A percentile compares a stretch with the other conserved stretches of the same genome.
phyloP scores from a whole-genome alignment of 1,284 basidiomycete species.

The Leccinum variabile region DNA sequence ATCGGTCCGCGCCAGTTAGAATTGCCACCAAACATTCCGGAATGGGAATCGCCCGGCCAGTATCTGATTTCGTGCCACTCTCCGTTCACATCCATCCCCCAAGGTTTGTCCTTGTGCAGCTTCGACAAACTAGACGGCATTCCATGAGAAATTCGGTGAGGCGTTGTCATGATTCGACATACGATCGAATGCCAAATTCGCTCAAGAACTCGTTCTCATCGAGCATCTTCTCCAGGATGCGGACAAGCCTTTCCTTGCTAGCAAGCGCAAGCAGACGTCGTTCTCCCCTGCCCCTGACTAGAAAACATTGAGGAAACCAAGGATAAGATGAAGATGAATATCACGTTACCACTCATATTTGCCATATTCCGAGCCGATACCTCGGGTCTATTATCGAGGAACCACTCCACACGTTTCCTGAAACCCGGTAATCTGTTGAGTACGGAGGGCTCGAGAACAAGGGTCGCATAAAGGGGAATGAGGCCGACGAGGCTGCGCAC shows the following conservation, averaged over 20 bases:
- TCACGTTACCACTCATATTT: constrained; percentile 81
- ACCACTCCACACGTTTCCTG: constrained; percentile 99
- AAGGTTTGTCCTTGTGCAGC: constrained; percentile 89
- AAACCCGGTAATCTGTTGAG: constrained; percentile 94
- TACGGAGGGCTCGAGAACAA: constrained; percentile 88
- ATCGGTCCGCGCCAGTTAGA: constrained; percentile 94
- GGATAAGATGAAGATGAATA: background rate
- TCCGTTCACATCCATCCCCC: constrained; percentile 92
- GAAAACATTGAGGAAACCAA: constrained; percentile 13
- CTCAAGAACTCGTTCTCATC: constrained; percentile 96
- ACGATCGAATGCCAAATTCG: constrained; percentile 95
- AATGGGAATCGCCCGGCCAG: constrained; percentile 97
- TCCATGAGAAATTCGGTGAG: constrained; percentile 5
- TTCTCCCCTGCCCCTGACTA: constrained; percentile 81
- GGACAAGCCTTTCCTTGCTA: constrained; percentile 85
- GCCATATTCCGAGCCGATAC: constrained; percentile 91
- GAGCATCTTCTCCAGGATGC: constrained; percentile 94
- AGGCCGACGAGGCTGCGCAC: constrained; percentile 92
- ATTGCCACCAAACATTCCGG: constrained; percentile 99
- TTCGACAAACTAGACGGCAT: constrained; percentile 67
- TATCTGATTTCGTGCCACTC: constrained; percentile 91
- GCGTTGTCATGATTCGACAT: constrained; percentile 3
- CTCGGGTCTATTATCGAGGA: constrained; percentile 88
- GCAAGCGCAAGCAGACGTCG: constrained; percentile 88
- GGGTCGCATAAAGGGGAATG: constrained; percentile 92